These are phyloP conservation scores for Pyrus hybrid DNA, from an alignment of 331 rosid species.

Conservation along the genomic window DNA sequence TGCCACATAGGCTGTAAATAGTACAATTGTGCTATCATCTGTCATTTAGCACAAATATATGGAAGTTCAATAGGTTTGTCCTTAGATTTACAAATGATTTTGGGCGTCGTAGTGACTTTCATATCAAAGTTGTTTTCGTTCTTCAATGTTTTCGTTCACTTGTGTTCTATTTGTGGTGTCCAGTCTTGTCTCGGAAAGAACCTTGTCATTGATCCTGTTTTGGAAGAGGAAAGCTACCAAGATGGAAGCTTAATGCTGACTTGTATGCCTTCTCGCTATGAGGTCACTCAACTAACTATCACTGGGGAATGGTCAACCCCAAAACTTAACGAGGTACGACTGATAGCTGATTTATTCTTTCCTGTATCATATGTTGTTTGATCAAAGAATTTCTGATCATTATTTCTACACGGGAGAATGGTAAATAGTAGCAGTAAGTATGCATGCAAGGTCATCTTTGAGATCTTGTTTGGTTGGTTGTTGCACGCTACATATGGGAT, in stretches of 20 bases:
- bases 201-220: slow-evolving; percentile 74
- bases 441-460: neutral
- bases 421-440: neutral
- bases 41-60: neutral
- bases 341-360: neutral
- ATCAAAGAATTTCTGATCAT: neutral
- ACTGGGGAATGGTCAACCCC: slow-evolving; percentile 97
- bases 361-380: neutral
- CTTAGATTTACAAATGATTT: neutral
- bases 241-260: slow-evolving; percentile 87
- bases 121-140: neutral
- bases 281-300: slow-evolving; percentile 83
- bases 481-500: neutral
- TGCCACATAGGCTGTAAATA: neutral
- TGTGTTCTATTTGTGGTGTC: neutral
- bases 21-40: neutral
- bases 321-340: slow-evolving; percentile 68
- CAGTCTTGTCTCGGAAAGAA: slow-evolving; percentile 78
- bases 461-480: neutral
- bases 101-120: neutral
- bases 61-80: neutral
- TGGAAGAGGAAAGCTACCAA: slow-evolving; percentile 90
- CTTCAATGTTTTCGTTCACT: neutral
- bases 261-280: slow-evolving; percentile 90
- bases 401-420: neutral